A percentile compares a stretch with the other conserved stretches of the same genome.
These are phyloP conservation scores for Zymoseptoria ardabiliae DNA, from an alignment of 2,329 filamentous ascomycete species.

Conservation along the genomic window DNA sequence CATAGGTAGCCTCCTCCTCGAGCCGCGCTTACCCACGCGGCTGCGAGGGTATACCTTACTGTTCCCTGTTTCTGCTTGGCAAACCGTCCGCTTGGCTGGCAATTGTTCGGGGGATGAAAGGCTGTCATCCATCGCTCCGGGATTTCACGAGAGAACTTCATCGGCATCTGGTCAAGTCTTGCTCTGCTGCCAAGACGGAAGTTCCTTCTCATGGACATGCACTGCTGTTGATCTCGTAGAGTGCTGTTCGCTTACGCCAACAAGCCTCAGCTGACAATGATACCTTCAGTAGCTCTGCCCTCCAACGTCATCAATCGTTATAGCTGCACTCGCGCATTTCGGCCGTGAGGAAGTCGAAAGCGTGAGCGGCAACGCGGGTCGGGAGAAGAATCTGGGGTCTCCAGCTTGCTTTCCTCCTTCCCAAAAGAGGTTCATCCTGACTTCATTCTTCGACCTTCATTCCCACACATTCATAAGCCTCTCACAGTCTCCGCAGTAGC, in stretches of 20 bases:
- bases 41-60: neutral
- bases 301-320: neutral
- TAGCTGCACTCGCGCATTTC: neutral
- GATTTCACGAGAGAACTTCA: no score
- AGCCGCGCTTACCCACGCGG: neutral
- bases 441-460: neutral
- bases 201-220: no score
- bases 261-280: neutral
- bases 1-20: neutral
- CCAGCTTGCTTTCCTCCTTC: neutral
- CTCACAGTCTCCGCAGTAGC: no score
- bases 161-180: no score
- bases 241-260: no score
- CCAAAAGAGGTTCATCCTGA: neutral
- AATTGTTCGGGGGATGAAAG: no score
- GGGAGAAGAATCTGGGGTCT: neutral
- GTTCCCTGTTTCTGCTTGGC: no score
- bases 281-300: neutral
- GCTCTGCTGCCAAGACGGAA: no score
- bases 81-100: no score
- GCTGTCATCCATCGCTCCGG: no score
- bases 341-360: neutral
- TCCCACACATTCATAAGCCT: no score
- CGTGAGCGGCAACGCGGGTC: neutral
- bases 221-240: no score